Conservation (phyloP, 73 alveolate species). For the Symbiodinium natans region DNA sequence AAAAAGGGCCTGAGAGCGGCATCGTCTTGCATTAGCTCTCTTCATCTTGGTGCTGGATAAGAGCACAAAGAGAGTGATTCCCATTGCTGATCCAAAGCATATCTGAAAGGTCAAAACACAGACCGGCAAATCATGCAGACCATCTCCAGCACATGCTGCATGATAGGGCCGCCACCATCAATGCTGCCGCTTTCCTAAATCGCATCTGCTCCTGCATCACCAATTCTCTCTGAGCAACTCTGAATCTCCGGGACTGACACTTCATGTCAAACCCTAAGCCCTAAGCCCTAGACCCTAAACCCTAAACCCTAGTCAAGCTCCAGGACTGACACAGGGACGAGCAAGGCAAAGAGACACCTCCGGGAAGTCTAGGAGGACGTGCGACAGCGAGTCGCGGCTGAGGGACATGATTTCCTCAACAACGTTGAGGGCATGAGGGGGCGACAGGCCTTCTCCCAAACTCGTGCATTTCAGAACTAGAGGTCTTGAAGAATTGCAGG, state of each 20-base stretch:
- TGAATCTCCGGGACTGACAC: too few species aligned
- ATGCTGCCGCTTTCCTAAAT: constrained; percentile 48
- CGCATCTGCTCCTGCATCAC: constrained; percentile 56
- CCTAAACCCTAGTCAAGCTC: too few species aligned
- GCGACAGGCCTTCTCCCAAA: background rate
- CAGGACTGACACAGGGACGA: background rate
- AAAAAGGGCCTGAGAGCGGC: constrained; percentile 29
- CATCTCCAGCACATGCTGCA: background rate
- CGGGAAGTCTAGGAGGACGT: constrained; percentile 49
- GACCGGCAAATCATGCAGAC: constrained; percentile 23
- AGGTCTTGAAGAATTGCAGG: background rate
- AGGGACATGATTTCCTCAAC: constrained; percentile 55
- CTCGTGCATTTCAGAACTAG: background rate
- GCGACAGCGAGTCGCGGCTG: constrained; percentile 69
- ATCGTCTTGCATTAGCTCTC: too few species aligned
- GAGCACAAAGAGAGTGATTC: too few species aligned
- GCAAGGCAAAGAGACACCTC: background rate
- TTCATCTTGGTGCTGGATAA: too few species aligned
- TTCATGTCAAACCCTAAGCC: too few species aligned
- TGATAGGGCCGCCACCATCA: constrained; percentile 15
- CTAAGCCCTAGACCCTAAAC: too few species aligned
- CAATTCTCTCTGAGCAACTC: too few species aligned
- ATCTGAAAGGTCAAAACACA: background rate
- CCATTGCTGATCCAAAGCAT: too few species aligned
- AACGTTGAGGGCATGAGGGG: background rate